Conservation (phyloP, 768 basidiomycete species). For the Clavaria fumosa region DNA sequence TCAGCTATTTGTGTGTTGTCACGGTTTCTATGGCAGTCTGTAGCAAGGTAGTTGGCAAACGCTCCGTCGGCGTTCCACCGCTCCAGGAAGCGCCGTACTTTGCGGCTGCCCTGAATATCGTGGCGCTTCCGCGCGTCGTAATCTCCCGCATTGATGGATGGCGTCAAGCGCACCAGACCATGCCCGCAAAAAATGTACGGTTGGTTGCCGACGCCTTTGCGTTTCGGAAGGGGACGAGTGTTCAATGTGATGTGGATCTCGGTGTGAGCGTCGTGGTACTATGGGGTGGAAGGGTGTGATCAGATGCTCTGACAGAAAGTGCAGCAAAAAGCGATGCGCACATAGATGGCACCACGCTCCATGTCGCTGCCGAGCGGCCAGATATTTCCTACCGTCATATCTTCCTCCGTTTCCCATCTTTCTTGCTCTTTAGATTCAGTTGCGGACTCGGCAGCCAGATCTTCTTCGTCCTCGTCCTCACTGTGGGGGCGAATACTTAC, state of each 20-base stretch:
- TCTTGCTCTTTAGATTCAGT: slow-evolving; percentile 15
- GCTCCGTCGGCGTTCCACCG: slow-evolving; percentile 1
- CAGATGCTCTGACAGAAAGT: not conserved
- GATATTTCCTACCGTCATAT: slow-evolving; percentile 39
- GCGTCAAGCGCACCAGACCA: slow-evolving; percentile 31
- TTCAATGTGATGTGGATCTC: slow-evolving; percentile 54
- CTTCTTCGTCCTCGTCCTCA: too few species aligned
- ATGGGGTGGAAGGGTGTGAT: slow-evolving; percentile 4
- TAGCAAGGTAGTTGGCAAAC: too few species aligned
- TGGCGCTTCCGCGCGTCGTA: too few species aligned
- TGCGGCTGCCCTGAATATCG: too few species aligned
- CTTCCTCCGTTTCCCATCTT: slow-evolving; percentile 57
- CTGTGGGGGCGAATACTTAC: slow-evolving; percentile 6
- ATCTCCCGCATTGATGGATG: too few species aligned
- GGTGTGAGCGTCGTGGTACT: slow-evolving; percentile 39
- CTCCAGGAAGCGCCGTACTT: not conserved
- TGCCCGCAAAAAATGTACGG: slow-evolving; percentile 45
- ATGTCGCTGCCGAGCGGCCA: slow-evolving; percentile 37
- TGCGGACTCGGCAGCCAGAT: too few species aligned
- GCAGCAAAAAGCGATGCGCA: slow-evolving; percentile 27
- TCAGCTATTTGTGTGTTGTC: too few species aligned
- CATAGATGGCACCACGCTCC: slow-evolving; percentile 41
- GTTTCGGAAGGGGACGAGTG: slow-evolving; percentile 26
- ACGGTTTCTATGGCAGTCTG: too few species aligned
- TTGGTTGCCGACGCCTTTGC: slow-evolving; percentile 43